phyloP scores from a whole-genome alignment of 805 yeast genomes.

The Nakazawaea peltata region DNA sequence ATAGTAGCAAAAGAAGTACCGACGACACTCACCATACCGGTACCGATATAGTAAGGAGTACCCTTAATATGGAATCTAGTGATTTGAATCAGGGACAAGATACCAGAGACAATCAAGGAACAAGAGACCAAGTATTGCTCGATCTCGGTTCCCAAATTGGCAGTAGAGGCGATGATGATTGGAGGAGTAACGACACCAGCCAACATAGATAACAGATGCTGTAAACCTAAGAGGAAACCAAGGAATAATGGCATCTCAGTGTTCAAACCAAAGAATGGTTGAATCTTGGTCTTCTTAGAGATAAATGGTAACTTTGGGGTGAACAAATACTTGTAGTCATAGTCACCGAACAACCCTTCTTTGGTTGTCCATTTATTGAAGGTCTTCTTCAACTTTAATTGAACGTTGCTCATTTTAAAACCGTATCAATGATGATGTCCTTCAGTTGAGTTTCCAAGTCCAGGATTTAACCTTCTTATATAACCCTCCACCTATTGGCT shows the following conservation, averaged over 20 bases:
- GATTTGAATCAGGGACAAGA: conserved; percentile 68
- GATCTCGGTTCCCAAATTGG: conserved; percentile 41
- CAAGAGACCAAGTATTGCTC: conserved; percentile 66
- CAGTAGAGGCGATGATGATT: conserved; percentile 55
- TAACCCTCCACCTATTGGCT: too few species aligned
- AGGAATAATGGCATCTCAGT: conserved; percentile 75
- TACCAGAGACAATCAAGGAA: conserved; percentile 60
- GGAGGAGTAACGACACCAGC: conserved; percentile 90
- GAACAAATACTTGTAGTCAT: conserved; percentile 74
- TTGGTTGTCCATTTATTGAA: conserved; percentile 53
- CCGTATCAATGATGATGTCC: too few species aligned
- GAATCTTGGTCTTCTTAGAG: conserved; percentile 36
- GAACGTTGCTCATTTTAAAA: too few species aligned
- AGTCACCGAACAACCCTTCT: conserved; percentile 82
- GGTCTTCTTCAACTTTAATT: conserved; percentile 13
- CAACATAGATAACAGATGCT: conserved; percentile 84
- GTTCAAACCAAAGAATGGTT: conserved; percentile 79
- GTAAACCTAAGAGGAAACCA: conserved; percentile 75
- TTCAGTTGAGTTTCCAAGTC: too few species aligned
- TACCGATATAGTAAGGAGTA: conserved; percentile 75
- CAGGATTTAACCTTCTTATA: too few species aligned
- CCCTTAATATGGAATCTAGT: conserved; percentile 70
- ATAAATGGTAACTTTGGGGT: conserved; percentile 73
- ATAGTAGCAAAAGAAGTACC: conserved; percentile 90
- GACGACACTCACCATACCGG: conserved; percentile 83